Conservation (phyloP, 192 early-diverging fungal genomes). For the Backusella tarrabulga region DNA sequence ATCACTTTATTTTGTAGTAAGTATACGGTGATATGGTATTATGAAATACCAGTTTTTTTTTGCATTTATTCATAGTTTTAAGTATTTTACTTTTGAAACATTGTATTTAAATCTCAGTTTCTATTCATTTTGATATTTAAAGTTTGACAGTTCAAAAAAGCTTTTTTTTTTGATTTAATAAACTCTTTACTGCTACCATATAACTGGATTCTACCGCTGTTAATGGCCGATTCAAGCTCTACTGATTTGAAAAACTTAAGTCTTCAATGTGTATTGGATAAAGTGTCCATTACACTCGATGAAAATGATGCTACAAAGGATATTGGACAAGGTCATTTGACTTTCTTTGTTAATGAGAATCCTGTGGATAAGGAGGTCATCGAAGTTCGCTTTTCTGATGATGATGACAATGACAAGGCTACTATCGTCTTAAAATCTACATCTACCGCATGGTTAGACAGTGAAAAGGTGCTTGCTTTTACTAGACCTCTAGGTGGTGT, state of each 20-base stretch:
- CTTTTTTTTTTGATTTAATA: background rate
- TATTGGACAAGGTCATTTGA: background rate
- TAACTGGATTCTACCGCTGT: background rate
- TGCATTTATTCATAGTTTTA: background rate
- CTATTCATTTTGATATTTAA: background rate
- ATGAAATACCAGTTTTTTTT: too few species aligned
- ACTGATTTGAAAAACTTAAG: background rate
- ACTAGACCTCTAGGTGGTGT: slow-evolving; percentile 5
- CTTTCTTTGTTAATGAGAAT: background rate
- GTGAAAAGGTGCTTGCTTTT: background rate
- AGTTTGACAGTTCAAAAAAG: background rate
- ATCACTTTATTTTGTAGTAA: too few species aligned
- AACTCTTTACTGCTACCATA: background rate
- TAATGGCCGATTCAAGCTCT: background rate
- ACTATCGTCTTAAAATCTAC: background rate
- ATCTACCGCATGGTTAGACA: slow-evolving; percentile 12
- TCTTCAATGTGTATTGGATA: background rate
- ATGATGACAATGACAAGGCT: background rate
- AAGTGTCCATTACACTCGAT: background rate
- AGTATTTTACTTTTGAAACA: background rate
- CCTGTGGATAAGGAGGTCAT: background rate
- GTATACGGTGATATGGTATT: too few species aligned
- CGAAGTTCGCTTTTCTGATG: background rate
- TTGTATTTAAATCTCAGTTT: background rate
- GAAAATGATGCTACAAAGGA: too few species aligned